Evolutionary conservation across 176 grass and related monocot species (phyloP), one percentile per base, ranked within the genome.

Genomic region (Dendrocalamus sinicus): DNA sequence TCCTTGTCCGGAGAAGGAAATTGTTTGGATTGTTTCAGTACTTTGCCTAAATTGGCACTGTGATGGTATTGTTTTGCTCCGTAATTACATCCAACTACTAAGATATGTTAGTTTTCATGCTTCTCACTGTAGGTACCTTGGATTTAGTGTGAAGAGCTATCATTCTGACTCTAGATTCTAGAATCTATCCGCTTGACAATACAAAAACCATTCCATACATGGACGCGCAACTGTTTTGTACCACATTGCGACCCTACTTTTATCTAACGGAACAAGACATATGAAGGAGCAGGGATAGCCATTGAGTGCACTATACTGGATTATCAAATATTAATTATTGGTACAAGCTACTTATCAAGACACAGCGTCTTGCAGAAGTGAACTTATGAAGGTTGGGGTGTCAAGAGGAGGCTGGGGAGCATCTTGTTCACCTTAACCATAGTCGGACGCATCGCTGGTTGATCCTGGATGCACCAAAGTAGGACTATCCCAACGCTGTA

Each of bases 401-500:
- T n/a, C 22, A 59, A 59, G 9, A 23, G 22, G 57, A 23, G 57
- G 22, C 57, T n/a, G 22, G 22, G 55, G 22, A 59, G 57, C 20
- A 23, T 59, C 57, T 23, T 11, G 57, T 59, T 59, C 57, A 4
- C 57, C 57, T n/a, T 23, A 58, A 23, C 3, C 22, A 11, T 59
- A 59, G 22, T 59, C 10, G 57, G 9, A 11, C 9, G 57, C 57
- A 23, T 53, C 16, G 57, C 57, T 59, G 57, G 57, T 59, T 59
- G 22, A 59, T 23, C 9, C 22, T 59, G 57, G 22, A 59, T 23
- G 20, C 9, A 59, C 57, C 57, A 23, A 23, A 59, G 20, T 10
- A 93, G 41, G 75, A 94, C 87, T 59, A 94, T 59, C 7, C 90
- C 58, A 48, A 87, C 87, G 50, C 83, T 92, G 40, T 80, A 89